A percentile compares a stretch with the other conserved stretches of the same genome.
phyloP scores from a whole-genome alignment of 768 basidiomycete genomes.

The Kwoniella bestiolae region DNA sequence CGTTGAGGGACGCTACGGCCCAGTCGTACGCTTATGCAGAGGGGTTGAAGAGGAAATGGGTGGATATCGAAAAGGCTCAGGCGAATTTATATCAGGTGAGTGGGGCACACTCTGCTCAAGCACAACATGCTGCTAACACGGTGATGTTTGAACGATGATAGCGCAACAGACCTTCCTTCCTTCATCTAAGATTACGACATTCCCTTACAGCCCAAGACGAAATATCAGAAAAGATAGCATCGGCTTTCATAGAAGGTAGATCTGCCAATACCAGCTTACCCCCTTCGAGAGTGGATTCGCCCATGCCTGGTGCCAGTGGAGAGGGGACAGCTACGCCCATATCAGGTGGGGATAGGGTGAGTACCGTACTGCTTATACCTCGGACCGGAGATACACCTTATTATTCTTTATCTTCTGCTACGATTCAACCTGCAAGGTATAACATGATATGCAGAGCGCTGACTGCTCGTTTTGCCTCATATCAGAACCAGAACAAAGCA shows the following conservation, averaged over 20 bases:
- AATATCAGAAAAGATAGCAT: slow-evolving; percentile 78
- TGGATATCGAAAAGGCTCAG: slow-evolving; percentile 85
- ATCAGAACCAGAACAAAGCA: slow-evolving; percentile 58
- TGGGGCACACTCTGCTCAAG: not conserved
- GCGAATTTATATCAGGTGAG: slow-evolving; percentile 81
- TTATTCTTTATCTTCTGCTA: too few relatives aligned
- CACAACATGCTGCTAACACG: too few relatives aligned
- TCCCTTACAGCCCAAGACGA: slow-evolving; percentile 90
- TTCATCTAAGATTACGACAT: slow-evolving; percentile 83
- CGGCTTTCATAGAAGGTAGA: slow-evolving; percentile 75
- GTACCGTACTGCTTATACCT: too few relatives aligned
- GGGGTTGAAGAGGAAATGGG: slow-evolving; percentile 77
- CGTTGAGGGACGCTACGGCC: slow-evolving; percentile 78
- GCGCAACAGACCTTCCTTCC: slow-evolving; percentile 85
- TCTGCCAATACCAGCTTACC: slow-evolving; percentile 32
- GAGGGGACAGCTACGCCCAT: slow-evolving; percentile 20
- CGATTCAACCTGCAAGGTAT: too few relatives aligned
- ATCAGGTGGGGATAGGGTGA: slow-evolving; percentile 27
- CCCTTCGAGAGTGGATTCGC: slow-evolving; percentile 47
- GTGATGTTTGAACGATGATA: slow-evolving; percentile 57
- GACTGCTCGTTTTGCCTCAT: not conserved
- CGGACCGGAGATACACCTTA: too few relatives aligned
- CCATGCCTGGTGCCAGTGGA: slow-evolving; percentile 36
- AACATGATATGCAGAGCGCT: too few relatives aligned
- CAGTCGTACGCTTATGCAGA: slow-evolving; percentile 87